A percentile compares a stretch with the other conserved stretches of the same genome.
These are phyloP conservation scores for Rosellinia necatrix DNA, from an alignment of 2,329 filamentous ascomycete genomes.

Conservation along the genomic window DNA sequence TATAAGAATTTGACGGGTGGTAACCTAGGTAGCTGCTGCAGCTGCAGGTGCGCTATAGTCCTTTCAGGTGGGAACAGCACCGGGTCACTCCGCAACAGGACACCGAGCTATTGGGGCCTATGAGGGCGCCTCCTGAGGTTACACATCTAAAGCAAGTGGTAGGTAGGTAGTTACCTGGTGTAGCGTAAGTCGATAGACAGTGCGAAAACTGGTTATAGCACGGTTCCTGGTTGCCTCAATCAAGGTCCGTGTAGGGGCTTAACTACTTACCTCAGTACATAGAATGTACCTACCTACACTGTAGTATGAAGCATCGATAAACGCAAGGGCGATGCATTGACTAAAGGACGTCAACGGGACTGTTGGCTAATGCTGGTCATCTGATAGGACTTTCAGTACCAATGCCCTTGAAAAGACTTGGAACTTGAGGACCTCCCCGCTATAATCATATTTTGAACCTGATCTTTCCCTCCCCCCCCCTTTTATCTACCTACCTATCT, in stretches of 20 bases:
- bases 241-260: too few species aligned
- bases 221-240: not conserved
- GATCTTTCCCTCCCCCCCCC: not conserved
- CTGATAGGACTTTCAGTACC: conserved; percentile 10
- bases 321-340: not conserved
- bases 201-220: not conserved
- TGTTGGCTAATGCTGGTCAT: not conserved
- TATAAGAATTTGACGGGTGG: not conserved
- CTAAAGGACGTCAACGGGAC: not conserved
- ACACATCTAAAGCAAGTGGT: too few species aligned
- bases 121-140: too few species aligned
- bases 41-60: too few species aligned
- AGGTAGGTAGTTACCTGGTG: not conserved
- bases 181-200: too few species aligned
- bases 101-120: too few species aligned
- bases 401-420: not conserved
- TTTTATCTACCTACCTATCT: too few species aligned
- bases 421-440: conserved; percentile 2
- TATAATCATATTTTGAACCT: conserved; percentile 9
- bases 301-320: too few species aligned
- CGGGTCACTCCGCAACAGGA: not conserved
- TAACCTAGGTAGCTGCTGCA: too few species aligned
- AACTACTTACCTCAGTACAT: too few species aligned
- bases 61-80: not conserved
- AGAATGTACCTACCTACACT: too few species aligned